Evolutionary conservation across 371 early-diverging fungal genomes (phyloP).

Genomic region (Mucor piriformis): DNA sequence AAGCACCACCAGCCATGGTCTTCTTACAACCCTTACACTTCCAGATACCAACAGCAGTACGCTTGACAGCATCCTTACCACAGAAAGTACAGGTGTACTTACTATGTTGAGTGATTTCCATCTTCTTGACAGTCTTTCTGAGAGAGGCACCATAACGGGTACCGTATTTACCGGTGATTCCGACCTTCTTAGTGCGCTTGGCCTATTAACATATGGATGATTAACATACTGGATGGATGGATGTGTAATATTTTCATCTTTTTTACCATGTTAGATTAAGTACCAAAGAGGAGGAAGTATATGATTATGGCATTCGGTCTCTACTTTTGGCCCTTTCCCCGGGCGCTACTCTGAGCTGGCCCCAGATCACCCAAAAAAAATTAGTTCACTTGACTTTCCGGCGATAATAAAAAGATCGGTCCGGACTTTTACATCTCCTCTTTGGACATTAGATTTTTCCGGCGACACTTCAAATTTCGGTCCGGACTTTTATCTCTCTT

Average conservation of each 20-base stretch:
- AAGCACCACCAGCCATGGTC: conserved; percentile 99
- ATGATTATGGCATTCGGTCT: conserved; percentile 2
- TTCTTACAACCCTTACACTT: conserved; percentile 98
- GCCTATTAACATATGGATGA: conserved; percentile 55
- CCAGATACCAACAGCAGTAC: conserved; percentile 99
- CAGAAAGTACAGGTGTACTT: conserved; percentile 99
- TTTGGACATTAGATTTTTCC: too few species aligned
- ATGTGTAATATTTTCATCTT: conserved; percentile 7
- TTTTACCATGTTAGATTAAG: conserved; percentile 22
- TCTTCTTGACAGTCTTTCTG: conserved; percentile 99
- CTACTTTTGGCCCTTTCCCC: not conserved
- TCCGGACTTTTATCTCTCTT: too few species aligned
- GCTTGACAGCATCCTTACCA: conserved; percentile 98
- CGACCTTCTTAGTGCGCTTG: conserved; percentile 99
- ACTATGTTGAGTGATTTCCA: conserved; percentile 99
- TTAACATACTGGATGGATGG: conserved; percentile 22
- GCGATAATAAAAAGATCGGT: not conserved
- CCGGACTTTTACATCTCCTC: not conserved
- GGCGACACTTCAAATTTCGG: too few species aligned
- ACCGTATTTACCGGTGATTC: conserved; percentile 99
- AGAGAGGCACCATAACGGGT: conserved; percentile 99
- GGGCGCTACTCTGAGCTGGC: not conserved
- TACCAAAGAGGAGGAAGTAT: conserved; percentile 25
- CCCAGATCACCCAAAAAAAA: not conserved
- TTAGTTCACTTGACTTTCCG: too few species aligned